Evolutionary conservation across 306 rosid species (phyloP).

Genomic region (Acacia melanoxylon): DNA sequence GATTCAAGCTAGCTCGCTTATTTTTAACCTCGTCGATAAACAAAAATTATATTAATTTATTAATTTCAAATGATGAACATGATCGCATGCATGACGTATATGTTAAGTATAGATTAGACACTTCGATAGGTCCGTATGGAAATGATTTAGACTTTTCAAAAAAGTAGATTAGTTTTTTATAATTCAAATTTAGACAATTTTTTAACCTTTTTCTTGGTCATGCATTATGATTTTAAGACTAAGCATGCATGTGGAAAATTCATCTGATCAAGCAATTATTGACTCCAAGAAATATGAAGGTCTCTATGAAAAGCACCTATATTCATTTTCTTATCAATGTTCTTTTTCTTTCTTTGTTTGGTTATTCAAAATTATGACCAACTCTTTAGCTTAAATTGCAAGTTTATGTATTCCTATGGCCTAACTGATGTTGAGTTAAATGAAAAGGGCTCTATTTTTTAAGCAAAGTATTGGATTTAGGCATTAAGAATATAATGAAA

Average conservation of each 20-base stretch:
- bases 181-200: neutral
- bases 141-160: neutral
- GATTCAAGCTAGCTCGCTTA: neutral
- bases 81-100: neutral
- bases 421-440: neutral
- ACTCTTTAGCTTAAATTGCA: conserved; percentile 26
- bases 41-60: neutral
- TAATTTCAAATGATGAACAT: neutral
- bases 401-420: conserved; percentile 25
- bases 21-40: neutral
- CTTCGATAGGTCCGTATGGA: neutral
- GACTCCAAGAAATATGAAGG: neutral
- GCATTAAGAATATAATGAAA: neutral
- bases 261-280: neutral
- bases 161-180: neutral
- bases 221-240: neutral
- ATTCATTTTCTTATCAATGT: neutral
- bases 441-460: neutral
- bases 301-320: neutral
- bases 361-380: neutral
- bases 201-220: neutral
- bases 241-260: neutral
- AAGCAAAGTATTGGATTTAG: neutral
- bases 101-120: neutral
- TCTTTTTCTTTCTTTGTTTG: neutral